phyloP scores from a whole-genome alignment of 1,284 basidiomycete genomes.

The Pseudozyma pruni region DNA sequence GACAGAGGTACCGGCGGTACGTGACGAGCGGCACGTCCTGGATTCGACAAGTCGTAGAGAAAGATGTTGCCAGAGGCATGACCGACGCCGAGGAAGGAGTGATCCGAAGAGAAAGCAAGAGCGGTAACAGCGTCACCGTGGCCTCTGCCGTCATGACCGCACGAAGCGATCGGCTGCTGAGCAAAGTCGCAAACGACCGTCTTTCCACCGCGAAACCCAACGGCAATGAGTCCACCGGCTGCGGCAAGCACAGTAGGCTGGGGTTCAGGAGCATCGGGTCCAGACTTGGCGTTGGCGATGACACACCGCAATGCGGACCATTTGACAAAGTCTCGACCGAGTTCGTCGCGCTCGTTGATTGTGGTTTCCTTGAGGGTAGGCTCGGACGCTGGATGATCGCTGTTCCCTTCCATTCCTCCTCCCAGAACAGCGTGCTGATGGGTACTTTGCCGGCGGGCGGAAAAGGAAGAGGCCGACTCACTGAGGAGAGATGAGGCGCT shows the following conservation, averaged over 20 bases:
- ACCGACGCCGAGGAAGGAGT: slow-evolving; percentile 90
- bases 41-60: slow-evolving; percentile 83
- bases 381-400: background rate
- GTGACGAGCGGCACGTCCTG: slow-evolving; percentile 73
- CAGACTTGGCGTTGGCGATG: slow-evolving; percentile 73
- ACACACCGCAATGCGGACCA: slow-evolving; percentile 82
- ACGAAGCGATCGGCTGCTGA: slow-evolving; percentile 72
- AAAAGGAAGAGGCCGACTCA: slow-evolving; percentile 22
- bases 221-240: slow-evolving; percentile 86
- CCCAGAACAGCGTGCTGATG: slow-evolving; percentile 11
- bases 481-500: slow-evolving; percentile 29
- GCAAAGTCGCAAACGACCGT: slow-evolving; percentile 86
- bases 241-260: slow-evolving; percentile 82
- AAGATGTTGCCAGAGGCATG: slow-evolving; percentile 86
- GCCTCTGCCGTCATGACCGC: slow-evolving; percentile 38
- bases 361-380: slow-evolving; percentile 29
- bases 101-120: slow-evolving; percentile 89
- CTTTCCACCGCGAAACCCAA: slow-evolving; percentile 84
- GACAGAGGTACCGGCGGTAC: slow-evolving; percentile 78
- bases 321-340: slow-evolving; percentile 76
- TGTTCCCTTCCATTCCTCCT: background rate
- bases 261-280: slow-evolving; percentile 70
- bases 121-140: slow-evolving; percentile 80
- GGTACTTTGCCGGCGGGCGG: slow-evolving; percentile 2
- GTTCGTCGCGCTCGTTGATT: slow-evolving; percentile 51